Conservation (phyloP, 1,139 yeast genomes). For the Yamadazyma friedrichii region DNA sequence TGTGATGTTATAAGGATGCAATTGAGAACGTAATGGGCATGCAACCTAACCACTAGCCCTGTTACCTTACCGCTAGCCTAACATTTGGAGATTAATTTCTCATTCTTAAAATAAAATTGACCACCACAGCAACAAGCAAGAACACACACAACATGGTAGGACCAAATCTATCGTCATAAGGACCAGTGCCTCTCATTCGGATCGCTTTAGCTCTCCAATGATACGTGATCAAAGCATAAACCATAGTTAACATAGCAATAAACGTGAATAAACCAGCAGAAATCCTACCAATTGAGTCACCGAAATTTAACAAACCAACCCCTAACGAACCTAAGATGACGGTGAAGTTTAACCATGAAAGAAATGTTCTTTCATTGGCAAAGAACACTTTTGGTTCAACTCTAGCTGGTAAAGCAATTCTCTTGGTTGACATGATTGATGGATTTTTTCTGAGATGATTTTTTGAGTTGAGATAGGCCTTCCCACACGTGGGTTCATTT, state of each 20-base stretch:
- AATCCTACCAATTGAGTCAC: constrained; percentile 89
- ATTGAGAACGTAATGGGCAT: no score
- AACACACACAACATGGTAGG: constrained; percentile 98
- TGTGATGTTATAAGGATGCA: not conserved
- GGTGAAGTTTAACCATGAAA: constrained; percentile 97
- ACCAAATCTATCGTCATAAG: constrained; percentile 97
- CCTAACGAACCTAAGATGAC: constrained; percentile 96
- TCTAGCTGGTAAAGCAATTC: constrained; percentile 96
- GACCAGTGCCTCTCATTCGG: constrained; percentile 95
- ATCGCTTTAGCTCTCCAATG: constrained; percentile 99
- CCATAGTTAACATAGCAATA: constrained; percentile 96
- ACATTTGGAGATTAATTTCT: constrained; percentile 27
- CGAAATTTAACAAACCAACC: constrained; percentile 91
- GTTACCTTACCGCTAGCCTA: no score
- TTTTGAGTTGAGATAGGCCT: no score
- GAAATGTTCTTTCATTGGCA: constrained; percentile 97
- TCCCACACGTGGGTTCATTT: no score
- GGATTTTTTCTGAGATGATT: no score
- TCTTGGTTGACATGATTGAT: constrained; percentile 42
- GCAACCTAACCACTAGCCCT: no score
- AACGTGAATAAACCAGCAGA: constrained; percentile 93
- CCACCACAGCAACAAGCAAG: constrained; percentile 86
- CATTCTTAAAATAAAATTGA: constrained; percentile 85
- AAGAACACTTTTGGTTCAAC: constrained; percentile 98
- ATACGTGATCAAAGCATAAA: constrained; percentile 89